Evolutionary conservation across 306 rosid genomes (phyloP).

Genomic region (Ammopiptanthus mongolicus): DNA sequence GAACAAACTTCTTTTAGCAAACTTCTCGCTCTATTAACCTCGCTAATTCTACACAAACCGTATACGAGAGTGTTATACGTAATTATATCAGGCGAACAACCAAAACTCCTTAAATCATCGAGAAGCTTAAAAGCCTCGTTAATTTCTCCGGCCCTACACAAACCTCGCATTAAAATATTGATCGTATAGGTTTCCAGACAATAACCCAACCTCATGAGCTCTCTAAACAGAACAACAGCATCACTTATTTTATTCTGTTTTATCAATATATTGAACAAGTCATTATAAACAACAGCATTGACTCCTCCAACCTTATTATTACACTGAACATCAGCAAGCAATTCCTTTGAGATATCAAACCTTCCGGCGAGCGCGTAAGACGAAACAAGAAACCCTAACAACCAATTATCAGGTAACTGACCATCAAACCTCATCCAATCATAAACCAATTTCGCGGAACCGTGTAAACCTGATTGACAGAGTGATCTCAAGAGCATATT

Average conservation of each 20-base stretch:
- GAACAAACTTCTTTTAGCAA: conserved; percentile 47
- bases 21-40: conserved; percentile 46
- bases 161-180: conserved; percentile 60
- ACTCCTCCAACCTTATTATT: conserved; percentile 31
- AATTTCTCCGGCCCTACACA: conserved; percentile 48
- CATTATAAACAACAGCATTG: conserved; percentile 43
- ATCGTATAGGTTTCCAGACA: conserved; percentile 47
- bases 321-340: conserved; percentile 48
- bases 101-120: conserved; percentile 42
- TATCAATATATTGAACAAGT: conserved; percentile 53
- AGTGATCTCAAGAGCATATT: conserved; percentile 58
- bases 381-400: conserved; percentile 47
- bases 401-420: conserved; percentile 44
- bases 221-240: conserved; percentile 53
- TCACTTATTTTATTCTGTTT: conserved; percentile 41
- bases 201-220: conserved; percentile 36
- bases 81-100: conserved; percentile 55
- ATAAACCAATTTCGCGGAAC: conserved; percentile 56
- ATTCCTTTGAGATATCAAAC: conserved; percentile 42
- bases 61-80: conserved; percentile 63
- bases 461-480: conserved; percentile 53
- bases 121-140: conserved; percentile 49
- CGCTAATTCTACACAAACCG: conserved; percentile 54
- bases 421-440: conserved; percentile 76
- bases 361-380: conserved; percentile 51